These are phyloP conservation scores for Coniella vitis DNA, from an alignment of 2,329 filamentous ascomycete genomes.

Conservation along the genomic window DNA sequence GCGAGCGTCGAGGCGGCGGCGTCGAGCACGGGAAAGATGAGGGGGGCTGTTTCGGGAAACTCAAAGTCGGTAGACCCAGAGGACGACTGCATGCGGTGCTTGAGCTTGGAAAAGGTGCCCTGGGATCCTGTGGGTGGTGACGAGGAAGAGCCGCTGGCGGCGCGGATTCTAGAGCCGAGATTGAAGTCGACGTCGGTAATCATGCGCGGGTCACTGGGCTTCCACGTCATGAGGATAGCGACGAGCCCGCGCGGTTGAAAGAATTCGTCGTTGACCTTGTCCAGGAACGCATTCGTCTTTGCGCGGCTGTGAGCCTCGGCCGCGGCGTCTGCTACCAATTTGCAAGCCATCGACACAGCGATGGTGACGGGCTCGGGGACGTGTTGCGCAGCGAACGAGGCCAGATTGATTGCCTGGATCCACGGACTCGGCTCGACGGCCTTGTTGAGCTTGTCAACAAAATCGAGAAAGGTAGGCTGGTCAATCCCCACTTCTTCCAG, in stretches of 20 bases:
- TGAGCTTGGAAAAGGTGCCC: conserved; percentile 19
- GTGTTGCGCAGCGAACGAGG: conserved; percentile 31
- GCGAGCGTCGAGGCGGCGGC: conserved; percentile 14
- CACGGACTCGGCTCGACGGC: conserved; percentile 28
- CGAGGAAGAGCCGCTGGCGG: conserved; percentile 18
- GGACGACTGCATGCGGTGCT: conserved; percentile 29
- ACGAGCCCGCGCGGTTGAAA: conserved; percentile 52
- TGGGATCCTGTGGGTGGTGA: neutral
- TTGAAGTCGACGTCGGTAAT: conserved; percentile 27
- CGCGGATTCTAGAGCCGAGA: conserved; percentile 24
- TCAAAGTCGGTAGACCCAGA: conserved; percentile 33
- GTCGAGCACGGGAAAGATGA: conserved; percentile 41
- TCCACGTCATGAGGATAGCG: conserved; percentile 43
- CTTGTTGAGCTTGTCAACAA: conserved; percentile 40
- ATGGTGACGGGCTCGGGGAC: conserved; percentile 34
- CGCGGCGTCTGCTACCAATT: conserved; percentile 33
- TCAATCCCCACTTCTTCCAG: conserved; percentile 40
- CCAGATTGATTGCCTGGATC: conserved; percentile 35
- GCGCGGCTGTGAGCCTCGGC: conserved; percentile 33
- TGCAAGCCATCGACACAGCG: conserved; percentile 36
- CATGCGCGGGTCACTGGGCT: conserved; percentile 30
- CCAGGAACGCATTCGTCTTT: conserved; percentile 46
- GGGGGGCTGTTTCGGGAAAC: conserved; percentile 38
- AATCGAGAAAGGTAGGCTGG: conserved; percentile 40
- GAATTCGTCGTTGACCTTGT: conserved; percentile 47